phyloP scores from a whole-genome alignment of 1,284 basidiomycete genomes.

The Cryptococcus sp. region DNA sequence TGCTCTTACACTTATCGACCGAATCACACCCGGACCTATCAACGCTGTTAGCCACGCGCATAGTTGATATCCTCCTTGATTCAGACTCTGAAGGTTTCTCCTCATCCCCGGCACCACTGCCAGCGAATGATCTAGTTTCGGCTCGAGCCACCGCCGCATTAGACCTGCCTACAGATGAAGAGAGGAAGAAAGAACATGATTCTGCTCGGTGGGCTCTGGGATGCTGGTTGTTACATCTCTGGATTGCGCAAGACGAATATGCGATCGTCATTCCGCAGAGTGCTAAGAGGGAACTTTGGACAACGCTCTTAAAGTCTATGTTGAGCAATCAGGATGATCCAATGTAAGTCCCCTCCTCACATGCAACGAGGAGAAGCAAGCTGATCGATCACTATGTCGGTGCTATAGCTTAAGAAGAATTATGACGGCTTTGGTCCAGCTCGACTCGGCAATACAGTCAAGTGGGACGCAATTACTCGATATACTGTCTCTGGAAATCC shows the following conservation, averaged over 20 bases:
- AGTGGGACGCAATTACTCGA: too few species aligned
- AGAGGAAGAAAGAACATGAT: not conserved
- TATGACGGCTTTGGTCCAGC: too few species aligned
- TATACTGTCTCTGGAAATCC: too few species aligned
- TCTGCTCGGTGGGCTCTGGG: constrained; percentile 27
- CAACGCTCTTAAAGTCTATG: constrained; percentile 8
- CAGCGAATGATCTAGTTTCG: not conserved
- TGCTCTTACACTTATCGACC: constrained; percentile 64
- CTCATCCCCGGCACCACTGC: not conserved
- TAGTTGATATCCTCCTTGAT: constrained; percentile 55
- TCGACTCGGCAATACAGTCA: too few species aligned
- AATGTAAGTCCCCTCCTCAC: constrained; percentile 16
- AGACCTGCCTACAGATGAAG: not conserved
- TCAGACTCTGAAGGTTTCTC: too few species aligned
- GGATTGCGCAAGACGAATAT: constrained; percentile 4
- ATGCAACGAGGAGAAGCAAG: not conserved
- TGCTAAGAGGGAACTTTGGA: constrained; percentile 13
- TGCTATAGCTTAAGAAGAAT: too few species aligned
- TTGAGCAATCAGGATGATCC: constrained; percentile 19
- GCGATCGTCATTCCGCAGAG: constrained; percentile 2
- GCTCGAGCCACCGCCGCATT: not conserved
- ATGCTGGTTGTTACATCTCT: constrained; percentile 24
- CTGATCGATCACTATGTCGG: not conserved
- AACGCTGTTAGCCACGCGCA: constrained; percentile 58
- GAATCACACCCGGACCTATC: constrained; percentile 62